These are phyloP conservation scores for Vairimorpha ceranae DNA, from an alignment of 371 early-diverging fungal species.

Conservation along the genomic window DNA sequence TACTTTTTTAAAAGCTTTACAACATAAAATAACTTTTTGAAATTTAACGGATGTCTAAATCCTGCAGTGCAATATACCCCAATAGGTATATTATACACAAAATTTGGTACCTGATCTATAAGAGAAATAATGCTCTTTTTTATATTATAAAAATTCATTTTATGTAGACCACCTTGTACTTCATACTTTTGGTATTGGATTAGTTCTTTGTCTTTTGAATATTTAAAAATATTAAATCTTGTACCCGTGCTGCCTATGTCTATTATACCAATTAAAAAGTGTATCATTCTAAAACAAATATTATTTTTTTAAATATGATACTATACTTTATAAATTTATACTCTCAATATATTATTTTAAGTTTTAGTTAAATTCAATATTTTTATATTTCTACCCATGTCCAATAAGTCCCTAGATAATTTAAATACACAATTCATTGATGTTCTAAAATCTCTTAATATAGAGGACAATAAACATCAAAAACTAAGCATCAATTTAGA, in stretches of 20 bases:
- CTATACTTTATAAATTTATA: too few relatives aligned
- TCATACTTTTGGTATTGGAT: not conserved
- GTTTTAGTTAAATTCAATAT: not conserved
- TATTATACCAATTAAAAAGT: slow-evolving; percentile 29
- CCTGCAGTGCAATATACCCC: slow-evolving; percentile 60
- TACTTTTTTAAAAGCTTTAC: slow-evolving; percentile 22
- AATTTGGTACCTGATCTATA: not conserved
- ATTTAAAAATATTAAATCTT: slow-evolving; percentile 56
- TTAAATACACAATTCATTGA: slow-evolving; percentile 30
- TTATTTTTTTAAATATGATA: too few relatives aligned
- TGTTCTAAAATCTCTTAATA: slow-evolving; percentile 22
- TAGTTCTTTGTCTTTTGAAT: slow-evolving; percentile 32
- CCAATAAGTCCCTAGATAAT: slow-evolving; percentile 25
- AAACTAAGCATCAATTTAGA: slow-evolving; percentile 24
- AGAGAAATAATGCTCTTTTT: slow-evolving; percentile 1
- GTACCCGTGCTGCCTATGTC: slow-evolving; percentile 62
- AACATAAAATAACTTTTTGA: slow-evolving; percentile 34
- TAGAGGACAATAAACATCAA: slow-evolving; percentile 25
- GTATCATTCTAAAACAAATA: not conserved
- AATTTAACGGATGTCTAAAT: slow-evolving; percentile 28
- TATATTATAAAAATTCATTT: not conserved
- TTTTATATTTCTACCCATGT: not conserved
- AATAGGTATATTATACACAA: slow-evolving; percentile 49
- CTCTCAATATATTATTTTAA: not conserved
- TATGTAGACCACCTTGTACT: not conserved